These are phyloP conservation scores for Plantago major DNA, from an alignment of 257 asterid genomes.

Conservation along the genomic window DNA sequence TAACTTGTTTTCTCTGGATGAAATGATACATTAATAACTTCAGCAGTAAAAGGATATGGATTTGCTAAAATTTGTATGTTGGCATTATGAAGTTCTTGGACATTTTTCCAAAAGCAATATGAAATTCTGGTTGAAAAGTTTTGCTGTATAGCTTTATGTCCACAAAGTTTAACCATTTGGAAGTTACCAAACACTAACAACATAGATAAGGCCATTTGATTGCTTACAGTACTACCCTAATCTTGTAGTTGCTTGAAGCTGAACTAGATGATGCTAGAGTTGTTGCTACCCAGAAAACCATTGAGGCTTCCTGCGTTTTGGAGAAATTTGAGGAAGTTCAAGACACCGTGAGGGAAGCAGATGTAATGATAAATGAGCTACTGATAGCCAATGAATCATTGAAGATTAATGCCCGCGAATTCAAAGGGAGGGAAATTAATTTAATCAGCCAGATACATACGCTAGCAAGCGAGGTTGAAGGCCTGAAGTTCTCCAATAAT, in stretches of 20 bases:
- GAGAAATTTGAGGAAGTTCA: conserved; percentile 90
- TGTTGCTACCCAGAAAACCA: conserved; percentile 70
- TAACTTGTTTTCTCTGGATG: background rate
- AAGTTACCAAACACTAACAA: too few relatives aligned
- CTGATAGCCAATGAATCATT: conserved; percentile 80
- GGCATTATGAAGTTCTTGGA: too few relatives aligned
- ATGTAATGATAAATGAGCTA: conserved; percentile 80
- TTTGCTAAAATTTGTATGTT: too few relatives aligned
- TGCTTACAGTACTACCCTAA: too few relatives aligned
- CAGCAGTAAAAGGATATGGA: too few relatives aligned
- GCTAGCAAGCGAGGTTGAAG: conserved; percentile 46
- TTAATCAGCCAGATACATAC: conserved; percentile 35
- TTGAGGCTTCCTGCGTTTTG: conserved; percentile 78
- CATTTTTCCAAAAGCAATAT: too few relatives aligned
- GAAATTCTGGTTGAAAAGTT: too few relatives aligned
- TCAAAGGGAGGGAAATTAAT: conserved; percentile 43
- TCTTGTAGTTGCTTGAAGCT: conserved; percentile 63
- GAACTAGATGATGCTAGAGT: conserved; percentile 78
- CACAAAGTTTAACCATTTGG: too few relatives aligned
- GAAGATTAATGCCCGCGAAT: conserved; percentile 55
- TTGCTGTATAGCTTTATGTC: too few relatives aligned
- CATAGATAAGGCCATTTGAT: too few relatives aligned
- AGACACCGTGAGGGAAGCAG: conserved; percentile 84
- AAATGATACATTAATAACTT: too few relatives aligned
- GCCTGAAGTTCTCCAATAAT: conserved; percentile 47